Evolutionary conservation across 2,329 filamentous ascomycete genomes (phyloP).

Genomic region (Penicillium sp.): DNA sequence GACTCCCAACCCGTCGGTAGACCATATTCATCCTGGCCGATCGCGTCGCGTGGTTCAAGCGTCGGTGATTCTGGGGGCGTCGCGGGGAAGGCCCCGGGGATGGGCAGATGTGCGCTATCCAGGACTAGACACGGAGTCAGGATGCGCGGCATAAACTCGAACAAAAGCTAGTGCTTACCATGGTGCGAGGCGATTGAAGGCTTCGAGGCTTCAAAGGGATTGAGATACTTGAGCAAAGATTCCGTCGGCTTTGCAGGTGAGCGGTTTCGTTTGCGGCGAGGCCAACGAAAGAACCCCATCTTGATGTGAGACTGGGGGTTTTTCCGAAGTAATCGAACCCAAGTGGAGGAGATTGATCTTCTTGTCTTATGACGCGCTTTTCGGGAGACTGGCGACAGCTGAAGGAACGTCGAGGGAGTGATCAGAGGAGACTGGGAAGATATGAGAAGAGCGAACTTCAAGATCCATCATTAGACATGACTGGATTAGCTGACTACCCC

Average conservation of each 20-base stretch:
- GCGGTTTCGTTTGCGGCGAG: slow-evolving; percentile 3
- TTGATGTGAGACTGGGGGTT: background rate
- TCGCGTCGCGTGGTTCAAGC: slow-evolving; percentile 5
- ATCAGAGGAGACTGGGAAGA: background rate
- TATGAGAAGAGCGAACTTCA: slow-evolving; percentile 1
- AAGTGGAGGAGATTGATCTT: background rate
- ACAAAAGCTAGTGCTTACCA: background rate
- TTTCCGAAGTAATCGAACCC: background rate
- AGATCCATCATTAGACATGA: slow-evolving; percentile 17
- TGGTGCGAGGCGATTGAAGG: background rate
- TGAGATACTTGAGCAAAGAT: background rate
- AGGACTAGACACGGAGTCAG: background rate
- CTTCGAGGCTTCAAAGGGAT: background rate
- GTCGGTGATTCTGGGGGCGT: slow-evolving; percentile 18
- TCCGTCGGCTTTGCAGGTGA: background rate
- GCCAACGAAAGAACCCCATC: slow-evolving; percentile 11
- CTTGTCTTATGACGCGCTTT: slow-evolving; percentile 10
- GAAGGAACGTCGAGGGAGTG: slow-evolving; percentile 2
- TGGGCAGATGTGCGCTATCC: slow-evolving; percentile 3
- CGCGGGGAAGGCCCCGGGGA: slow-evolving; percentile 20
- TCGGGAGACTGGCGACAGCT: background rate
- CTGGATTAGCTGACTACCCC: slow-evolving; percentile 2
- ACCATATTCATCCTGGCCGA: slow-evolving; percentile 5
- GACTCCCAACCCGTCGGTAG: slow-evolving; percentile 7
- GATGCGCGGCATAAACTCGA: background rate